These are phyloP conservation scores for Mycena albidolilacea DNA, from an alignment of 768 basidiomycete genomes.

Conservation along the genomic window DNA sequence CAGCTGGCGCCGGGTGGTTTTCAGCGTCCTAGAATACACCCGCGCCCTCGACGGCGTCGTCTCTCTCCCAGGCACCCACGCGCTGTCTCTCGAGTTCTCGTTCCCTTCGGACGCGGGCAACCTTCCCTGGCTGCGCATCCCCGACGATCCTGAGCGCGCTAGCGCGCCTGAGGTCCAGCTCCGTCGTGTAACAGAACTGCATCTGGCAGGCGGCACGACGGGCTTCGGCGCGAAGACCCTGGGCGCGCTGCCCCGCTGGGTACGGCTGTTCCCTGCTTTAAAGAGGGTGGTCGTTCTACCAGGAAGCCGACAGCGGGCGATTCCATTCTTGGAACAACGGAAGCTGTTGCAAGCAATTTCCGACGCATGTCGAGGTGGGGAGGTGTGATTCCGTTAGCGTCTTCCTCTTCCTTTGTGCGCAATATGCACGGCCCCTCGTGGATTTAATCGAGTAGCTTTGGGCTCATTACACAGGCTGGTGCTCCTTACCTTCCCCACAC, in stretches of 20 bases:
- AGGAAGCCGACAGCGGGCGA: neutral
- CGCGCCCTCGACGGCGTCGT: neutral
- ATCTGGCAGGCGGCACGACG: neutral
- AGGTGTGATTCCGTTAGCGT: too few relatives aligned
- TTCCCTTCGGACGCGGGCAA: neutral
- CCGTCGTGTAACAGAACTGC: neutral
- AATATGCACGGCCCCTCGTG: too few relatives aligned
- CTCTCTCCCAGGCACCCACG: neutral
- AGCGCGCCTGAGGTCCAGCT: neutral
- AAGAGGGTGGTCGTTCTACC: neutral
- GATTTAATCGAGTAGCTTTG: too few relatives aligned
- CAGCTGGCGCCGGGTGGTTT: neutral
- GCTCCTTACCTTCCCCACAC: too few relatives aligned
- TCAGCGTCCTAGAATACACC: neutral
- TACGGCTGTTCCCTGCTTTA: neutral
- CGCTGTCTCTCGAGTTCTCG: neutral
- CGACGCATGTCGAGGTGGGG: neutral
- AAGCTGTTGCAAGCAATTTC: neutral
- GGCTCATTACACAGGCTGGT: too few relatives aligned
- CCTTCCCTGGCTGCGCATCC: neutral
- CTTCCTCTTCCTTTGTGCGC: too few relatives aligned
- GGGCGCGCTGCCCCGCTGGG: neutral
- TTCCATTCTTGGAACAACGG: neutral
- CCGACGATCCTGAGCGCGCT: neutral
- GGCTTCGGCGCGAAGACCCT: neutral